Conservation (phyloP, 176 grass and related monocot species). For the Leersia perrieri region DNA sequence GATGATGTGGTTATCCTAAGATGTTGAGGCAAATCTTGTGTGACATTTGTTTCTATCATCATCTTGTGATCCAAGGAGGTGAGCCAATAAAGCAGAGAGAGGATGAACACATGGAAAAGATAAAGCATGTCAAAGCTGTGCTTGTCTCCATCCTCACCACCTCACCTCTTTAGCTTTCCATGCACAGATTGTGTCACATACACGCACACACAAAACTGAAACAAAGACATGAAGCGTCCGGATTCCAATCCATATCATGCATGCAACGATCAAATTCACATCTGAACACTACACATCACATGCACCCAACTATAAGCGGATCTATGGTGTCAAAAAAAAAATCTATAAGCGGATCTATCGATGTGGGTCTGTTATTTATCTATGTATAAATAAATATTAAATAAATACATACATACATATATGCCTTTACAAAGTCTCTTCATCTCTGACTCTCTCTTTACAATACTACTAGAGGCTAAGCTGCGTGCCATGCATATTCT, state of each 20-base stretch:
- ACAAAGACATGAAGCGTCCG: background rate
- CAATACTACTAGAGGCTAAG: slow-evolving; percentile 30
- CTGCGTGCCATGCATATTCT: slow-evolving; percentile 61
- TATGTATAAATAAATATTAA: too few species aligned
- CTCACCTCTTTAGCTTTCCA: slow-evolving; percentile 54
- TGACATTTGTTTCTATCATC: slow-evolving; percentile 19
- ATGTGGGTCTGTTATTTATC: slow-evolving; percentile 37
- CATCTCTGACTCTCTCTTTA: slow-evolving; percentile 33
- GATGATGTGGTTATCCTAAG: slow-evolving; percentile 14
- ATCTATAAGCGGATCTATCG: too few species aligned
- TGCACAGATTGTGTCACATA: slow-evolving; percentile 19
- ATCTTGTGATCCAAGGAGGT: slow-evolving; percentile 18
- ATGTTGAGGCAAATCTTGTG: slow-evolving; percentile 17
- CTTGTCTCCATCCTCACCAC: slow-evolving; percentile 56
- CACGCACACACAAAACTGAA: background rate
- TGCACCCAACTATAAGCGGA: slow-evolving; percentile 42
- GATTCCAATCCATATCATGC: background rate
- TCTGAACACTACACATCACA: slow-evolving; percentile 22
- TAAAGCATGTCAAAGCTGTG: slow-evolving; percentile 63
- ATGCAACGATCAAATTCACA: background rate
- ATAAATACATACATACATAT: slow-evolving; percentile 18
- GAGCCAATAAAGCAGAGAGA: slow-evolving; percentile 26
- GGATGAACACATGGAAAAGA: slow-evolving; percentile 42
- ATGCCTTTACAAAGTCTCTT: slow-evolving; percentile 58
- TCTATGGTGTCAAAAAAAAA: too few species aligned